Percentiles rank a stretch among this genome's conserved stretches.
Evolutionary conservation across 1,284 basidiomycete genomes (phyloP).

Genomic region (Mixia osmundae): DNA sequence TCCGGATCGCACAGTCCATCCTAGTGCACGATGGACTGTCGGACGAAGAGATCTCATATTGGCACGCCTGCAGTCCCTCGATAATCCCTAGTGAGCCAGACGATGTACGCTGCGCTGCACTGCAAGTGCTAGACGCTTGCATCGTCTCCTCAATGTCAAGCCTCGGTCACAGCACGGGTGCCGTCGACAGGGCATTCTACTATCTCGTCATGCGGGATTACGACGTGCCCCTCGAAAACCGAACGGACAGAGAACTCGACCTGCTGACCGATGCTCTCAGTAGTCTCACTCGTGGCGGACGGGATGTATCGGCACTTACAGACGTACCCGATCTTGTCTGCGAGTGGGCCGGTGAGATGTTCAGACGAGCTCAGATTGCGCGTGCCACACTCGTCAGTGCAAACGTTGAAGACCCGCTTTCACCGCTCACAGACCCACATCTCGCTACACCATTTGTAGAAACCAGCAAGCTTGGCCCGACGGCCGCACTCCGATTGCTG

Average conservation of each 20-base stretch:
- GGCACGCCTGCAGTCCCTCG: no score
- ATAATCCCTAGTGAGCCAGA: neutral
- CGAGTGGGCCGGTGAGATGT: constrained; percentile 6
- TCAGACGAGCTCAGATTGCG: constrained; percentile 11
- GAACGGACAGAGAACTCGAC: constrained; percentile 11
- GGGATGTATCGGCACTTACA: constrained; percentile 16
- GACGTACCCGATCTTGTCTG: constrained; percentile 16
- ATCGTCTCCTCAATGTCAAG: neutral
- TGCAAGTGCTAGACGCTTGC: neutral
- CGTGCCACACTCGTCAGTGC: neutral
- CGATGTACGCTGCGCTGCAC: neutral
- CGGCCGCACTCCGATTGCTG: constrained; percentile 13
- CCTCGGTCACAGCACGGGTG: neutral
- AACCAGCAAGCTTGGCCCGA: constrained; percentile 1
- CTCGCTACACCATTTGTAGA: constrained; percentile 15
- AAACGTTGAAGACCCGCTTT: neutral
- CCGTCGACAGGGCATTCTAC: neutral
- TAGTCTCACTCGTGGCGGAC: constrained; percentile 13
- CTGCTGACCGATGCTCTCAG: constrained; percentile 12
- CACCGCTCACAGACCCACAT: constrained; percentile 15
- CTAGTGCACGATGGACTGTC: no score
- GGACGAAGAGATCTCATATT: no score
- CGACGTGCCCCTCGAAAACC: neutral
- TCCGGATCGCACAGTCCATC: no score
- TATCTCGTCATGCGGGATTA: neutral